Evolutionary conservation across 306 rosid genomes (phyloP).

Genomic region (Citrullus amarus): DNA sequence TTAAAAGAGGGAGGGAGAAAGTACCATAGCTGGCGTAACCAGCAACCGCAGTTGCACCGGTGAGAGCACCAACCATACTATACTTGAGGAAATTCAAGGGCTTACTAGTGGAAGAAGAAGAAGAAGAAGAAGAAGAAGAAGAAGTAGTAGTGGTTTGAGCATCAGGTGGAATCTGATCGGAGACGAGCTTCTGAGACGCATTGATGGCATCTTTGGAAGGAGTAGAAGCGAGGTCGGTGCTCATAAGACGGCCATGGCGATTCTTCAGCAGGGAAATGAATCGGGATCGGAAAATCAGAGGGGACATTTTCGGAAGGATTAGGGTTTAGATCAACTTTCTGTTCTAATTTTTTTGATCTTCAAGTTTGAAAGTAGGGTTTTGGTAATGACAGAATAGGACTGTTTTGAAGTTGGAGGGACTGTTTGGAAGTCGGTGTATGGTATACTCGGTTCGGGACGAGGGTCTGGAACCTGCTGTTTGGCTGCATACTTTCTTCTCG

Average conservation of each 20-base stretch:
- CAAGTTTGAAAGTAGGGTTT: slow-evolving; percentile 22
- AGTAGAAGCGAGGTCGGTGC: slow-evolving; percentile 29
- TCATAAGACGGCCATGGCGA: slow-evolving; percentile 24
- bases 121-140: background rate
- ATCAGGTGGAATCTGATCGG: slow-evolving; percentile 16
- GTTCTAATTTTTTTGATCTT: background rate
- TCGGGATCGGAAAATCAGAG: slow-evolving; percentile 25
- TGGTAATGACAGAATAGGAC: background rate
- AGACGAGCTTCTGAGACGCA: slow-evolving; percentile 19
- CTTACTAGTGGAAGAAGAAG: slow-evolving; percentile 11
- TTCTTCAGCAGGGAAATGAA: slow-evolving; percentile 10
- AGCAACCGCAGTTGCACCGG: slow-evolving; percentile 25
- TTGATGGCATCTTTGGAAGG: slow-evolving; percentile 32
- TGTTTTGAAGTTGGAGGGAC: background rate
- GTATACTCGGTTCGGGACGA: background rate
- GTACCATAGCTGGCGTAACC: slow-evolving; percentile 39
- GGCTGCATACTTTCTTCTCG: background rate
- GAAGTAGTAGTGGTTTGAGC: slow-evolving; percentile 7
- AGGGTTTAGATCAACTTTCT: slow-evolving; percentile 5
- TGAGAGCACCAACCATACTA: slow-evolving; percentile 27
- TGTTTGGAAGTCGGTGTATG: slow-evolving; percentile 20
- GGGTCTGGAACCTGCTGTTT: background rate
- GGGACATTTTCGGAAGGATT: slow-evolving; percentile 14
- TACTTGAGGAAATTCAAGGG: slow-evolving; percentile 28
- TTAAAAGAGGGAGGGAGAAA: background rate